Conservation (phyloP, 176 grass and related monocot genomes). For the Oryza australiensis region DNA sequence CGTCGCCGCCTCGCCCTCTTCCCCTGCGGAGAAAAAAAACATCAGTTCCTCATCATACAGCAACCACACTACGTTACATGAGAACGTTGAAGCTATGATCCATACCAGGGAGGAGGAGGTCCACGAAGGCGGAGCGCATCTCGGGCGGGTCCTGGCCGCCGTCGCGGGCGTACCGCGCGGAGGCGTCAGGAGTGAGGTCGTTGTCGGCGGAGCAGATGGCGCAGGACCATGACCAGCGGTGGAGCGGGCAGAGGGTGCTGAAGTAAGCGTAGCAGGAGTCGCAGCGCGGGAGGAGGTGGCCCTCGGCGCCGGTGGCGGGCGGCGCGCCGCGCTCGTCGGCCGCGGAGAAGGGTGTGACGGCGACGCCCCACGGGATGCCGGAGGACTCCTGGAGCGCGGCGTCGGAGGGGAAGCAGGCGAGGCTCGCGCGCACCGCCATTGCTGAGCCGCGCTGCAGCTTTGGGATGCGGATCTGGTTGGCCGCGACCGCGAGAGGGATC, state of each 20-base stretch:
- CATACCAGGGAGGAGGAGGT: constrained; percentile 62
- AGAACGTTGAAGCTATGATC: neutral
- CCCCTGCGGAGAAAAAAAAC: constrained; percentile 37
- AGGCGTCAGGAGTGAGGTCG: constrained; percentile 47
- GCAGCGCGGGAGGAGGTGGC: constrained; percentile 78
- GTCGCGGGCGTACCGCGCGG: constrained; percentile 54
- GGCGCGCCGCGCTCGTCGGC: constrained; percentile 57
- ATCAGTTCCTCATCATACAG: neutral
- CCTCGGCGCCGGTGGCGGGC: constrained; percentile 49
- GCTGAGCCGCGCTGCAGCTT: neutral
- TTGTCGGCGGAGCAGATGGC: constrained; percentile 67
- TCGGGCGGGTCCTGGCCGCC: constrained; percentile 60
- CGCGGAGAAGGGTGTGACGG: constrained; percentile 71
- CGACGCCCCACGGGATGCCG: constrained; percentile 81
- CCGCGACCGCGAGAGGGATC: neutral
- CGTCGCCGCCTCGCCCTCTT: constrained; percentile 47
- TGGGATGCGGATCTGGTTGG: constrained; percentile 33
- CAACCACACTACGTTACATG: constrained; percentile 15
- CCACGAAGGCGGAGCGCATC: constrained; percentile 85
- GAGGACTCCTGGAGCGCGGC: constrained; percentile 47
- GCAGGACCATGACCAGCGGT: constrained; percentile 87
- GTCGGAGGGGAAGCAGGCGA: constrained; percentile 71
- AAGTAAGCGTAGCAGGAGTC: constrained; percentile 85
- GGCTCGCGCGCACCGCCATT: constrained; percentile 80
- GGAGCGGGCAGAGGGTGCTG: constrained; percentile 61